Conservation (phyloP, 331 rosid genomes). For the Pyrus hybrid region DNA sequence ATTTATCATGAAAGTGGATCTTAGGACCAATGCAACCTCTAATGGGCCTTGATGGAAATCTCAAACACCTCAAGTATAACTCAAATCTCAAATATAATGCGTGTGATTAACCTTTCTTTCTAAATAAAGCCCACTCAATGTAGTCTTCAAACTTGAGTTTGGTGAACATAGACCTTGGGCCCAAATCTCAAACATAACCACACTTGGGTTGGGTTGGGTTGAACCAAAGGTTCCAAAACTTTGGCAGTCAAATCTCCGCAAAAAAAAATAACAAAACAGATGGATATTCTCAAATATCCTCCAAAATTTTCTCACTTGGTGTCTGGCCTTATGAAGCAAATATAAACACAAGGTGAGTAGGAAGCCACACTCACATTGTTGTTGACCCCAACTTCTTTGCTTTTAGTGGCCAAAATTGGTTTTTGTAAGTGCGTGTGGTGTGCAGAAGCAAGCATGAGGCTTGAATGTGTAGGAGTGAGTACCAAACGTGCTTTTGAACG, state of each 20-base stretch:
- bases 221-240: background rate
- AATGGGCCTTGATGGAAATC: background rate
- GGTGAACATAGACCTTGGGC: background rate
- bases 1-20: background rate
- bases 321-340: background rate
- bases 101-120: no score
- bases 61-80: no score
- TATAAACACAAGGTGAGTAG: background rate
- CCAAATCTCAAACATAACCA: background rate
- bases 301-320: background rate
- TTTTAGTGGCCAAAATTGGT: background rate
- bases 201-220: background rate
- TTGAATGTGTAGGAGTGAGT: background rate
- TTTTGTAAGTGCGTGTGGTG: slow-evolving; percentile 18
- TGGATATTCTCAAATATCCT: background rate
- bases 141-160: no score
- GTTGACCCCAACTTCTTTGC: background rate
- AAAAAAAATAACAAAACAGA: background rate
- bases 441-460: slow-evolving; percentile 9
- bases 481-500: background rate
- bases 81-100: no score
- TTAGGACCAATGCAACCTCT: no score
- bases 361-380: background rate
- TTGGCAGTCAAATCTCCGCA: background rate
- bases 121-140: no score